Conservation (phyloP, 2,329 filamentous ascomycete genomes). For the Cytospora leucostoma region DNA sequence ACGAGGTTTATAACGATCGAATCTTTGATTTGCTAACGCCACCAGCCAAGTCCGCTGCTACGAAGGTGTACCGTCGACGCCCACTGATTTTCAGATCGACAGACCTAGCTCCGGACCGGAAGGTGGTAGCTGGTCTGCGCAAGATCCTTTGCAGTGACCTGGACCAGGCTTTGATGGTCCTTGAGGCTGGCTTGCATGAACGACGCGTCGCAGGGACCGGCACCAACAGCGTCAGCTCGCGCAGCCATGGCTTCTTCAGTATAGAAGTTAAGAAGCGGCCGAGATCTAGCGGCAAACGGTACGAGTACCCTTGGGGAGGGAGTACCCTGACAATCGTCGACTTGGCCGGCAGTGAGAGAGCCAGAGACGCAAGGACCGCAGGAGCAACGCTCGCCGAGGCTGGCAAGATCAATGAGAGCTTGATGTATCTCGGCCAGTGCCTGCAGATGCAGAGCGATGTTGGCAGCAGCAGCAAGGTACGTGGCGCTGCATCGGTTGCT, state of each 20-base stretch:
- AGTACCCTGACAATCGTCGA: slow-evolving; percentile 87
- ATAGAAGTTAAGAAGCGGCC: slow-evolving; percentile 87
- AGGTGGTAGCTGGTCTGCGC: slow-evolving; percentile 86
- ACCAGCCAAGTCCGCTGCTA: slow-evolving; percentile 57
- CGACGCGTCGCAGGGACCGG: slow-evolving; percentile 86
- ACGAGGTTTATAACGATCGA: slow-evolving; percentile 97
- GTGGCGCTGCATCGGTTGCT: slow-evolving; percentile 4
- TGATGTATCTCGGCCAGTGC: slow-evolving; percentile 98
- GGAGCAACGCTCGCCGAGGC: slow-evolving; percentile 91
- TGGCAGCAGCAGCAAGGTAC: slow-evolving; percentile 71
- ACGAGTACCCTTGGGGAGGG: slow-evolving; percentile 67
- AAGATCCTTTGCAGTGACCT: slow-evolving; percentile 86
- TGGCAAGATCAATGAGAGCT: slow-evolving; percentile 95
- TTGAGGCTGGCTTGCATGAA: slow-evolving; percentile 87
- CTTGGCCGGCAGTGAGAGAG: slow-evolving; percentile 89
- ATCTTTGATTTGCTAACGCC: slow-evolving; percentile 89
- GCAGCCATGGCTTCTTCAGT: slow-evolving; percentile 95
- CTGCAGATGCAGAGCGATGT: slow-evolving; percentile 90
- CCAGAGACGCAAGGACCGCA: slow-evolving; percentile 89
- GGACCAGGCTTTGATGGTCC: slow-evolving; percentile 81
- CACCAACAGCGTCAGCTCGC: slow-evolving; percentile 87
- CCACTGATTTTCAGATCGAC: slow-evolving; percentile 90
- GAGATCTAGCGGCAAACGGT: slow-evolving; percentile 40
- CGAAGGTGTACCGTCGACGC: slow-evolving; percentile 73
- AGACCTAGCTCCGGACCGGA: slow-evolving; percentile 84